A percentile compares a stretch with the other conserved stretches of the same genome.
Evolutionary conservation across 164 flowering plant genomes (phyloP).

Genomic region (Platanus orientalis): DNA sequence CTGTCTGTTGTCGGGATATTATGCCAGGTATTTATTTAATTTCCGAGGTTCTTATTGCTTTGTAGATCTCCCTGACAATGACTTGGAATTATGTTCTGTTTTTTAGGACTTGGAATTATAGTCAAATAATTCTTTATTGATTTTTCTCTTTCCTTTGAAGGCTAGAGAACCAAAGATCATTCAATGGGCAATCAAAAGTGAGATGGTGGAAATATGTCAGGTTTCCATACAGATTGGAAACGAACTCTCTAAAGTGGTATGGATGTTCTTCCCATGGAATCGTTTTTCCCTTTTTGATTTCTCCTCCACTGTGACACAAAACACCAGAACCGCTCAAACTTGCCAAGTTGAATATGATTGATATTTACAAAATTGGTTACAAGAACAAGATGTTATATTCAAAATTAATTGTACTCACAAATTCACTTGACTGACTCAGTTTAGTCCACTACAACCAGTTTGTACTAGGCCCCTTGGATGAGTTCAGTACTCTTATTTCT

Average conservation of each 20-base stretch:
- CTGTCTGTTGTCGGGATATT: conserved; percentile 43
- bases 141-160: conserved; percentile 10
- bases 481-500: not conserved
- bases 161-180: conserved; percentile 33
- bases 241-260: conserved; percentile 46
- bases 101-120: no score
- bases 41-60: not conserved
- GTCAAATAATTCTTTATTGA: not conserved
- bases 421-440: not conserved
- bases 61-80: not conserved
- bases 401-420: no score
- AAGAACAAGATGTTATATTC: no score
- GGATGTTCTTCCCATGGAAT: not conserved
- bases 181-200: conserved; percentile 36
- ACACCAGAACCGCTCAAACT: not conserved
- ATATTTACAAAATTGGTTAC: not conserved
- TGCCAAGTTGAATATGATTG: not conserved
- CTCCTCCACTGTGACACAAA: not conserved
- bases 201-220: conserved; percentile 30
- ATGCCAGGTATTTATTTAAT: conserved; percentile 39
- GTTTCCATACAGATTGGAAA: conserved; percentile 27
- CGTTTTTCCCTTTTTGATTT: not conserved
- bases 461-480: not conserved
- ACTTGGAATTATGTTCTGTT: no score
- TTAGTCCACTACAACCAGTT: not conserved